phyloP scores from a whole-genome alignment of 495 filamentous ascomycete species.

The Tuber aestivum region DNA sequence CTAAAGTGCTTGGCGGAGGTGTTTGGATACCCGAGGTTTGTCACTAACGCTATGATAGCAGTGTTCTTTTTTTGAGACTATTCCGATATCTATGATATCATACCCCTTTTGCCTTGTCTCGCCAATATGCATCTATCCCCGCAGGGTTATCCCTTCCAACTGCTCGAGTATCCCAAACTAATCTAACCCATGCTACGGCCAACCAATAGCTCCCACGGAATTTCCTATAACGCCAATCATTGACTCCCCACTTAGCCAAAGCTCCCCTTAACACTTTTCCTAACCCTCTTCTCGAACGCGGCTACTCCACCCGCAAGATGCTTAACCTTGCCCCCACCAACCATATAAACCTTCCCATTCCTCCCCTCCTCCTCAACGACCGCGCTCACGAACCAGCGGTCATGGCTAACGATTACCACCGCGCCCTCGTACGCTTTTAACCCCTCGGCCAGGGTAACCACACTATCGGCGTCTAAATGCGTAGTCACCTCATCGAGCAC shows the following conservation, averaged over 20 bases:
- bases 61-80: not conserved
- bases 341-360: conserved; percentile 52
- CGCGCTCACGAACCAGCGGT: conserved; percentile 65
- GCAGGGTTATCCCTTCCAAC: not conserved
- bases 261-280: conserved; percentile 47
- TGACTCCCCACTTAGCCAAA: not conserved
- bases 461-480: conserved; percentile 75
- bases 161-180: not conserved
- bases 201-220: not conserved
- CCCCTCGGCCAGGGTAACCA: conserved; percentile 60
- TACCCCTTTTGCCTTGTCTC: not conserved
- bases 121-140: not conserved
- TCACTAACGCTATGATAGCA: no score
- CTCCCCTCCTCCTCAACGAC: conserved; percentile 61
- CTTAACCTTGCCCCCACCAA: conserved; percentile 55
- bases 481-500: conserved; percentile 80
- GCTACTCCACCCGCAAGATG: conserved; percentile 55
- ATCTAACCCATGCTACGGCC: not conserved
- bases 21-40: no score
- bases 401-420: conserved; percentile 67
- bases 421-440: conserved; percentile 63
- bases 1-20: no score
- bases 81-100: no score
- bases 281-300: conserved; percentile 59
- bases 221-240: not conserved